A percentile compares a stretch with the other conserved stretches of the same genome.
Evolutionary conservation across 345 rosid genomes (phyloP).

Genomic region (Mangifera indica): DNA sequence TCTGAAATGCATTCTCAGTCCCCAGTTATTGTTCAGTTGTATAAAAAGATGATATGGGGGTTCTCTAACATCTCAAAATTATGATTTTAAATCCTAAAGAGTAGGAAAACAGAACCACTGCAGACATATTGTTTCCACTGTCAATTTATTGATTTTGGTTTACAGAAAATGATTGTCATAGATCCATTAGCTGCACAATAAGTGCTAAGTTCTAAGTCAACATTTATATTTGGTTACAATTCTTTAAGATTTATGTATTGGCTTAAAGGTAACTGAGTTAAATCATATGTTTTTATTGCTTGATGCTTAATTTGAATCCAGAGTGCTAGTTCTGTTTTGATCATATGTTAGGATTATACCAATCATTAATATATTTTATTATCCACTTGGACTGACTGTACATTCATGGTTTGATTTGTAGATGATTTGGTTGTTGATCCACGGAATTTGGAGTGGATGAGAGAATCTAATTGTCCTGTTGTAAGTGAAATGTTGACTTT

Average conservation of each 20-base stretch:
- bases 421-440: conserved; percentile 97
- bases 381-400: conserved; percentile 21
- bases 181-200: background rate
- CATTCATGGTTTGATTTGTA: conserved; percentile 34
- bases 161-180: background rate
- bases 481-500: conserved; percentile 46
- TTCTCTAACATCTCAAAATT: background rate
- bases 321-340: background rate
- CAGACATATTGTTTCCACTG: too few relatives aligned
- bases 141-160: background rate
- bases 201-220: background rate
- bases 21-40: background rate
- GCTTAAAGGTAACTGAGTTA: background rate
- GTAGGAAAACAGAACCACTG: background rate
- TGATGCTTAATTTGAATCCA: background rate
- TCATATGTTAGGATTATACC: background rate
- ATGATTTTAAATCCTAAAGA: background rate
- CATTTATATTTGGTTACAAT: background rate
- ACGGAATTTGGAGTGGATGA: conserved; percentile 91
- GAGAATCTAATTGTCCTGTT: conserved; percentile 94
- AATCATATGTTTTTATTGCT: background rate
- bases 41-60: background rate
- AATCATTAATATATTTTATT: conserved; percentile 3
- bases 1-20: background rate
- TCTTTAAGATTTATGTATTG: background rate